Base-by-base conservation (phyloP, 2,329 filamentous ascomycete species). In the Trichoderma sp. region DNA sequence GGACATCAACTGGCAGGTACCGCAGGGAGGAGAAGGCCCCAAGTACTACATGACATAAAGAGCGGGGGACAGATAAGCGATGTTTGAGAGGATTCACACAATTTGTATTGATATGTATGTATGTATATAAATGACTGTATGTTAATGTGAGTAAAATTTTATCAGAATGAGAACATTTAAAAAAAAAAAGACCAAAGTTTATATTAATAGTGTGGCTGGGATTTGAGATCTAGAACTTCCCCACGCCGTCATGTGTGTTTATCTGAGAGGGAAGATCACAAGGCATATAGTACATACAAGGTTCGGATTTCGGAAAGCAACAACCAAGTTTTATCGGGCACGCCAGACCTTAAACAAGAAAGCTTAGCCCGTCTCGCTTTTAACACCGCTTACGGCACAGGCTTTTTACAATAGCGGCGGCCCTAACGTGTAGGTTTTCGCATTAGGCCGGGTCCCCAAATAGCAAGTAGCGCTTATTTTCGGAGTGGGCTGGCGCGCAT, bases 1-100 rank as follows among this genome's bases (percentile, higher is more conserved):
- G 83, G 96, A 98, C 78, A 98, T 99, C 81, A 97, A 97, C 81
- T 97, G 93, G 93, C 89, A 93, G 75, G 96, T 96, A 37, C 96
- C 96, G 7, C 94, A 97, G 79, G 94, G 96, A 73, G 96, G 95
- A 63, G 96, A 90, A 75, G 89, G 89, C 1, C 89, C 89, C 43
- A 91, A 91, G 79, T 91, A 91, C 77, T 91, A 89, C 80, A 89
- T 90, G 87, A 89, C 88, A n/a, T 88, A 72, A 69, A 43, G 24
- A 11, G 14, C 16, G 24, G 21, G 7, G 11, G 35, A 13, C 10
- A 7, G 16, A 35, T n/a, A 19, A 19, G 37, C 16, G 37, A 43
- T 8, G 40, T n/a, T n/a, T 16, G 47, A 19, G 24, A 1, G 33
- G 13, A 13, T 53, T 68, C 37, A 27, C 55, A n/a, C 21, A 29